Percentiles rank a stretch among this genome's conserved stretches.
Evolutionary conservation across 192 early-diverging fungal genomes (phyloP).

Genomic region (Spizellomyces sp.): DNA sequence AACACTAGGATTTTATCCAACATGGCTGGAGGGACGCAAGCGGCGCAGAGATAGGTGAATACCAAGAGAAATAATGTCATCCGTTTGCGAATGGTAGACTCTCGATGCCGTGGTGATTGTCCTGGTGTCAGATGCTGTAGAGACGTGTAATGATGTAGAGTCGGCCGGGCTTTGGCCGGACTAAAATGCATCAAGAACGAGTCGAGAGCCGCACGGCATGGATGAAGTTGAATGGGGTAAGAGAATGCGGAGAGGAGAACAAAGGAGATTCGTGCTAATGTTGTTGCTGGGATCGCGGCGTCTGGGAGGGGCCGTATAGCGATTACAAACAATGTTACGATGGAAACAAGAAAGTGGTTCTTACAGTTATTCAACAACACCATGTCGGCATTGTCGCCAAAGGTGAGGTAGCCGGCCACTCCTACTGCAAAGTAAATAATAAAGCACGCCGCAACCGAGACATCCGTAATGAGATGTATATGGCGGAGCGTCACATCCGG

Average conservation of each 20-base stretch:
- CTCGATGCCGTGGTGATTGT: neutral
- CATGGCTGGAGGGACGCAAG: slow-evolving; percentile 7
- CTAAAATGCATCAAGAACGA: slow-evolving; percentile 58
- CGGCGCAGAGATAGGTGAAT: slow-evolving; percentile 19
- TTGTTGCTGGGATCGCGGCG: slow-evolving; percentile 56
- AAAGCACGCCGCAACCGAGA: slow-evolving; percentile 69
- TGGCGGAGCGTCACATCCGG: slow-evolving; percentile 66
- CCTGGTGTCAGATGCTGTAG: neutral
- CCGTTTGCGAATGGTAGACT: neutral
- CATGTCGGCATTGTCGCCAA: slow-evolving; percentile 79
- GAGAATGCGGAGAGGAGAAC: slow-evolving; percentile 80
- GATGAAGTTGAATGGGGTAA: slow-evolving; percentile 86
- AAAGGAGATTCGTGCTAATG: slow-evolving; percentile 74
- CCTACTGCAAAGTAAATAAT: slow-evolving; percentile 78
- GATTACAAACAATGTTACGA: neutral
- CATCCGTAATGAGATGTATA: slow-evolving; percentile 65
- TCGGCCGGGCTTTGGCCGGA: neutral
- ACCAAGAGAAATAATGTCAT: slow-evolving; percentile 19
- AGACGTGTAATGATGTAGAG: neutral
- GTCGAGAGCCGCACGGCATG: slow-evolving; percentile 79
- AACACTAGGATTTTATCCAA: slow-evolving; percentile 27
- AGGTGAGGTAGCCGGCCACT: slow-evolving; percentile 79
- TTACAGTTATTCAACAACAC: slow-evolving; percentile 65
- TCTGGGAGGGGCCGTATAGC: slow-evolving; percentile 39
- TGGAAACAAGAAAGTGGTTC: slow-evolving; percentile 13